These are phyloP conservation scores for Cryptococcus sp. DNA, from an alignment of 1,284 basidiomycete genomes.

Conservation along the genomic window DNA sequence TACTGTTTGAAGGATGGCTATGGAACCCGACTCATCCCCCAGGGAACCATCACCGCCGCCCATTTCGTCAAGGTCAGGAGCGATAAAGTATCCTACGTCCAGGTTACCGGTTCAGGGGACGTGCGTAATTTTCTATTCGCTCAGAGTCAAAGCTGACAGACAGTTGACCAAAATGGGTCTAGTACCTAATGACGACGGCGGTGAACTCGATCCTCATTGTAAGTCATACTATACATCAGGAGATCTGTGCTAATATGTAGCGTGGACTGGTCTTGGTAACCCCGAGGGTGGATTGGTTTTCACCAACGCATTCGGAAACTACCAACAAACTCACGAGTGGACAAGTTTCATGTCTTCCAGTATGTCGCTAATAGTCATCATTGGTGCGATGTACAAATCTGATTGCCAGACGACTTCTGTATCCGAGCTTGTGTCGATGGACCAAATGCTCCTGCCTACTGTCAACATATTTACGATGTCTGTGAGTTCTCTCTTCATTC, in stretches of 20 bases:
- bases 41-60: conserved; percentile 66
- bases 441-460: conserved; percentile 57
- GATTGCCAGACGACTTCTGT: conserved; percentile 56
- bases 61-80: conserved; percentile 61
- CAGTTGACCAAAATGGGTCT: conserved; percentile 42
- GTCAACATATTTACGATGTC: conserved; percentile 64
- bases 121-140: conserved; percentile 14
- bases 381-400: not conserved
- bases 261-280: conserved; percentile 52
- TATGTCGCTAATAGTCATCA: conserved; percentile 5
- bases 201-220: conserved; percentile 48
- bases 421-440: conserved; percentile 66
- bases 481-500: conserved; percentile 14
- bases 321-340: conserved; percentile 42
- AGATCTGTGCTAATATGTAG: conserved; percentile 10
- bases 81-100: conserved; percentile 46
- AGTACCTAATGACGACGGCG: conserved; percentile 50
- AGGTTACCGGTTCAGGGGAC: conserved; percentile 50
- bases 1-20: conserved; percentile 52
- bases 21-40: conserved; percentile 69
- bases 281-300: conserved; percentile 64
- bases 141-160: conserved; percentile 2
- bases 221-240: not conserved
- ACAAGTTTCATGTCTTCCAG: conserved; percentile 36
- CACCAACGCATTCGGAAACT: conserved; percentile 58